Conservation (phyloP, 2,329 filamentous ascomycete genomes). For the Pseudogymnoascus sp. region DNA sequence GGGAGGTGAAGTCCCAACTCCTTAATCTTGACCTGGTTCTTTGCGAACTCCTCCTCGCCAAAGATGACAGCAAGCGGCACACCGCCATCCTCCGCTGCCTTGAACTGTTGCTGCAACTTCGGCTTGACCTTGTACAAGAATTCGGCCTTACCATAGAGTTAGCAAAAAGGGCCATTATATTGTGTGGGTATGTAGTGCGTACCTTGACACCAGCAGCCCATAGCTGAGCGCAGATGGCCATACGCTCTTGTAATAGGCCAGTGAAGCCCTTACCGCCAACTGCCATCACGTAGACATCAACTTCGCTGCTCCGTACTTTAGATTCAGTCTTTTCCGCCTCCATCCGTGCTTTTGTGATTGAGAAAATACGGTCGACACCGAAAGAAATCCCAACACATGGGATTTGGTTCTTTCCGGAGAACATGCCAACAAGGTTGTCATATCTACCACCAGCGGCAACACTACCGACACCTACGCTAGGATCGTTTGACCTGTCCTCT, state of each 20-base stretch:
- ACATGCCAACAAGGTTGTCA: constrained; percentile 91
- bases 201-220: constrained; percentile 86
- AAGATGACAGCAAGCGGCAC: constrained; percentile 84
- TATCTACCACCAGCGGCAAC: constrained; percentile 87
- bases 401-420: constrained; percentile 74
- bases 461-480: constrained; percentile 76
- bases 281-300: constrained; percentile 92
- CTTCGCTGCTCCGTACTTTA: constrained; percentile 58
- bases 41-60: constrained; percentile 79
- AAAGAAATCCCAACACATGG: constrained; percentile 91
- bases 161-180: constrained; percentile 8
- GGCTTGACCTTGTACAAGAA: constrained; percentile 87
- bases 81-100: constrained; percentile 70
- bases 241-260: constrained; percentile 74
- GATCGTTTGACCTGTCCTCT: constrained; percentile 66
- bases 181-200: constrained; percentile 19
- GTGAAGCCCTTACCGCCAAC: constrained; percentile 81
- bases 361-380: constrained; percentile 91
- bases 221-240: constrained; percentile 66
- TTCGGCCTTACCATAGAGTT: constrained; percentile 51
- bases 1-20: constrained; percentile 59
- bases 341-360: constrained; percentile 74
- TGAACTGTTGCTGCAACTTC: constrained; percentile 83
- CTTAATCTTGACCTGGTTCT: constrained; percentile 83
- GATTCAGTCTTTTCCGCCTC: constrained; percentile 51